A percentile compares a stretch with the other conserved stretches of the same genome.
Evolutionary conservation across 2,329 filamentous ascomycete species (phyloP).

Genomic region (Paecilomyces niveus): DNA sequence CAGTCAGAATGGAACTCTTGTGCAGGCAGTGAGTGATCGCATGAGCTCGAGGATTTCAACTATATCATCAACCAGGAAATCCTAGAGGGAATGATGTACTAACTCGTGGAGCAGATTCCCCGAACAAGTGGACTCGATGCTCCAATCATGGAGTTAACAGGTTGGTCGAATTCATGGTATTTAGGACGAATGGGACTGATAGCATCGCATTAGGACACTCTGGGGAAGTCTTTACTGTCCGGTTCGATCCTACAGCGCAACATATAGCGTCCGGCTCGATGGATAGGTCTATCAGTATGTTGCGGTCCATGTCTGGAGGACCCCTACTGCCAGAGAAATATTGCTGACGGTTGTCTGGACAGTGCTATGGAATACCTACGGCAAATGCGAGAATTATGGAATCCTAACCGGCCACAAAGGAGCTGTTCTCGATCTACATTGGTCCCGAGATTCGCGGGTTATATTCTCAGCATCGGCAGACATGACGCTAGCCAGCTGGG

Average conservation of each 20-base stretch:
- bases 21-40: constrained; percentile 54
- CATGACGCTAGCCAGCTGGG: constrained; percentile 89
- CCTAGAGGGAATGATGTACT: constrained; percentile 2
- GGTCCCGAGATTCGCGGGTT: constrained; percentile 89
- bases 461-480: constrained; percentile 92
- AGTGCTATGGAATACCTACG: constrained; percentile 93
- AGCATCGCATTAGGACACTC: constrained; percentile 43
- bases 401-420: constrained; percentile 82
- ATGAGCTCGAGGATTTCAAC: background rate
- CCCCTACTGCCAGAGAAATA: background rate
- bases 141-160: constrained; percentile 88
- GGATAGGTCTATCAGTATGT: constrained; percentile 81
- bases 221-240: constrained; percentile 82
- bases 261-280: constrained; percentile 91
- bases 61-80: background rate
- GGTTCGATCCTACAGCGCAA: constrained; percentile 82
- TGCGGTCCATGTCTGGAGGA: background rate
- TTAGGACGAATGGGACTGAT: background rate
- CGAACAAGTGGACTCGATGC: constrained; percentile 79
- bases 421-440: constrained; percentile 85
- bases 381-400: constrained; percentile 91
- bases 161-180: constrained; percentile 41
- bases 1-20: constrained; percentile 54
- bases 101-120: constrained; percentile 51
- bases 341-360: background rate